Base-by-base conservation (phyloP, 2,329 filamentous ascomycete species). In the Acephala macrosclerotiorum region DNA sequence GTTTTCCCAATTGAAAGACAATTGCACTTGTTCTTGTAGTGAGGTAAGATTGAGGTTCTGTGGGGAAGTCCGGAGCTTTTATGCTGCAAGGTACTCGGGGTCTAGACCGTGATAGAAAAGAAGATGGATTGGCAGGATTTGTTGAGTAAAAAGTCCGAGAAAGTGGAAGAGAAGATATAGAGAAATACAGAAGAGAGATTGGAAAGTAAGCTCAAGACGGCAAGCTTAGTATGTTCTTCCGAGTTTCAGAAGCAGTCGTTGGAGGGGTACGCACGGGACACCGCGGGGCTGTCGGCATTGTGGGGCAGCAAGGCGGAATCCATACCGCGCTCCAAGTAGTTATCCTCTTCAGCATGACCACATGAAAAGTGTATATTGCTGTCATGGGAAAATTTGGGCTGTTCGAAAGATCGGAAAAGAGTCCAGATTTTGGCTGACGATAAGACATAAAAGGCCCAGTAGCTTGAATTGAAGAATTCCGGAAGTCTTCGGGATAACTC, bases 41-140 rank as follows among this genome's bases (percentile, higher is more conserved):
- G 7, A 4, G 12, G 25, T 1, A 3, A 18, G 49, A 16, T 16
- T 2, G 14, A 29, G 25, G 22, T 29, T 22, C 45, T 49, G 22
- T 53, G 49, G 49, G 49, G 49, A 53, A 53, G 49, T 53, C 49
- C 49, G 49, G 25, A 53, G 49, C 11, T 26, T 49, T 53, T 26
- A 33, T 26, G 12, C 26, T 53, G 49, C 18, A 51, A 53, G 49
- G 49, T 53, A 53, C 49, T 25, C 49, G 25, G 49, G 25, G 22
- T 29, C 12, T 22, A 16, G 22, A 14, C 11, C 12, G 49, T 3
- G 22, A 14, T 7, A 18, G 5, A 53, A 33, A 29, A 29, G 16
- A 4, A 29, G 25, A 53, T 3, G 3, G 29, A 6, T 26, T 29
- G 25, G 22, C n/a, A 53, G 22, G 49, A 53, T 3, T 18, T 18